phyloP scores from a whole-genome alignment of 2,329 filamentous ascomycete genomes.

The Nemania diffusa region DNA sequence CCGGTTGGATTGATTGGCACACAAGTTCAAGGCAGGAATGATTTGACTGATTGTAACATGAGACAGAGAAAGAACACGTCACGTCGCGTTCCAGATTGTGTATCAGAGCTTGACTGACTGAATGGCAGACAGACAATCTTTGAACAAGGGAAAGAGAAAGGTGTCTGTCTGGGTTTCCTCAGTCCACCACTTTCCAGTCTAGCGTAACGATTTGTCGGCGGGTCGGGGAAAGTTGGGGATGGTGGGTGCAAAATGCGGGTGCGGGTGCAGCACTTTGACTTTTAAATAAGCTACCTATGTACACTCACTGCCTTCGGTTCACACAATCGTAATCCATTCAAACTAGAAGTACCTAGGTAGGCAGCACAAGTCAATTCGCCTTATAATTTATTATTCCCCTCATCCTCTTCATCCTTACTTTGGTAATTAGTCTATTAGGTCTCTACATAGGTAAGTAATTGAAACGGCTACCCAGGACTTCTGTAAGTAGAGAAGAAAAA shows the following conservation, averaged over 20 bases:
- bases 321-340: not conserved
- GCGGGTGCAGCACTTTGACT: not conserved
- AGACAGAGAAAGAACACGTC: slow-evolving; percentile 16
- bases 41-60: not conserved
- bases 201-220: slow-evolving; percentile 3
- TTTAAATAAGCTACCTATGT: not conserved
- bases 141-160: slow-evolving; percentile 4
- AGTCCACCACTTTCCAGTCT: slow-evolving; percentile 8
- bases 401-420: no score
- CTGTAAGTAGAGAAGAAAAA: not conserved
- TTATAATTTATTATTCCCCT: not conserved
- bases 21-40: slow-evolving; percentile 14
- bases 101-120: not conserved
- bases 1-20: not conserved
- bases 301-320: not conserved
- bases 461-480: not conserved
- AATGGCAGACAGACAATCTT: not conserved
- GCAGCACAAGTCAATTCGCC: not conserved
- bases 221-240: slow-evolving; percentile 23
- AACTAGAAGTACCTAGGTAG: no score
- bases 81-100: slow-evolving; percentile 21
- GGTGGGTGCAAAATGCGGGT: slow-evolving; percentile 7
- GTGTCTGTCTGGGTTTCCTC: not conserved
- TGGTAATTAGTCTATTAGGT: not conserved
- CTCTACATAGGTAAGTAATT: not conserved